Conservation (phyloP, 176 grass and related monocot species). For the Phoenix dactylifera region DNA sequence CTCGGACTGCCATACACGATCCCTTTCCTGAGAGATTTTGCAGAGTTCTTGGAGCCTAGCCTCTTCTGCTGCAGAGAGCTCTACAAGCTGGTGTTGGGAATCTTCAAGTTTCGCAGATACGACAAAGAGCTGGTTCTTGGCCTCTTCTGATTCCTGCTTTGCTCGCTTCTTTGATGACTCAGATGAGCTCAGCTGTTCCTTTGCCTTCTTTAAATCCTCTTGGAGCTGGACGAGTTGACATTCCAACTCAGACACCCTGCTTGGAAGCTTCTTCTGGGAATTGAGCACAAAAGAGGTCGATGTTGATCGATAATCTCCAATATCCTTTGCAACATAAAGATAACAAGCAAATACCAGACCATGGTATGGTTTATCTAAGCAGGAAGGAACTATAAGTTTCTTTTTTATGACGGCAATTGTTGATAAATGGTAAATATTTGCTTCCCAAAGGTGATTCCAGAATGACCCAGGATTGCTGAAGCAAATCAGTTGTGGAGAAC, state of each 20-base stretch:
- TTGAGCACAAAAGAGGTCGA: slow-evolving; percentile 23
- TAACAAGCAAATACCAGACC: too few species aligned
- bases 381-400: too few species aligned
- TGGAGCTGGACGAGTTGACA: slow-evolving; percentile 57
- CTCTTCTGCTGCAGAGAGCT: slow-evolving; percentile 55
- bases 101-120: slow-evolving; percentile 34
- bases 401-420: too few species aligned
- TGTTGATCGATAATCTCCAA: too few species aligned
- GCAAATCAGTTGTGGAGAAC: too few species aligned
- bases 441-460: too few species aligned
- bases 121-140: slow-evolving; percentile 27
- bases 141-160: slow-evolving; percentile 66
- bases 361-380: too few species aligned
- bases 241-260: slow-evolving; percentile 55
- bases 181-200: slow-evolving; percentile 59
- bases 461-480: too few species aligned
- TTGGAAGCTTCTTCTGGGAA: slow-evolving; percentile 57
- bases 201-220: slow-evolving; percentile 66
- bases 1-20: slow-evolving; percentile 91
- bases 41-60: slow-evolving; percentile 64
- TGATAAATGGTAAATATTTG: too few species aligned
- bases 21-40: slow-evolving; percentile 82
- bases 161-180: slow-evolving; percentile 50
- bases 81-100: slow-evolving; percentile 40
- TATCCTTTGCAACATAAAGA: too few species aligned